These are phyloP conservation scores for Neobulgaria alba DNA, from an alignment of 2,329 filamentous ascomycete genomes.

Conservation along the genomic window DNA sequence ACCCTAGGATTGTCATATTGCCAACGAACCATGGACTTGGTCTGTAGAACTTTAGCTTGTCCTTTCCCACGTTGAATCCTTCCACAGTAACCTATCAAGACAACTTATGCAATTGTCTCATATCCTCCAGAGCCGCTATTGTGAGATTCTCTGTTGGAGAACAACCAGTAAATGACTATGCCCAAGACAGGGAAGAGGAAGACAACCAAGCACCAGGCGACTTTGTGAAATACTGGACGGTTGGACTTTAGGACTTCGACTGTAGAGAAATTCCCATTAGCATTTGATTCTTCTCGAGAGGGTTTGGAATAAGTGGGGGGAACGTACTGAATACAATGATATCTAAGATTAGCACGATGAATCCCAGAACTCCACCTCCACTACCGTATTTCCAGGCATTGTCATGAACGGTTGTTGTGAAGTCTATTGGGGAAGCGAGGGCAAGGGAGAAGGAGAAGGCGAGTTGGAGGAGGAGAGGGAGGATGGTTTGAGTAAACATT, in stretches of 20 bases:
- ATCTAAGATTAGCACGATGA: slow-evolving; percentile 53
- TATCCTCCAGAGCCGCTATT: slow-evolving; percentile 42
- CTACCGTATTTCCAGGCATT: slow-evolving; percentile 50
- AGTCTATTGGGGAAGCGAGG: slow-evolving; percentile 2
- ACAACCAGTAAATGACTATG: slow-evolving; percentile 54
- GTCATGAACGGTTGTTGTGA: slow-evolving; percentile 14
- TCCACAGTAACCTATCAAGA: too few species aligned
- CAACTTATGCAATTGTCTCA: slow-evolving; percentile 33
- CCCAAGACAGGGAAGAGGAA: slow-evolving; percentile 57
- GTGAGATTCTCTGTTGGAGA: slow-evolving; percentile 51
- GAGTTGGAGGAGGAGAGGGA: background rate
- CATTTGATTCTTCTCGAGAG: too few species aligned
- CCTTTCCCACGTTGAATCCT: too few species aligned
- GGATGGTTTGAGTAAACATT: background rate
- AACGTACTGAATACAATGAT: slow-evolving; percentile 53
- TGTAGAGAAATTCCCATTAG: slow-evolving; percentile 25
- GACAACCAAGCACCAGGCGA: slow-evolving; percentile 54
- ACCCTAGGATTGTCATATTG: too few species aligned
- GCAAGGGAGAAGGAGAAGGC: slow-evolving; percentile 5
- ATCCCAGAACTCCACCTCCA: slow-evolving; percentile 52
- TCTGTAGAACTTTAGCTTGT: too few species aligned
- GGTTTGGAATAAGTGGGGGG: background rate
- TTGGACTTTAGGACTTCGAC: slow-evolving; percentile 58
- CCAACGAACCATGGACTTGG: too few species aligned
- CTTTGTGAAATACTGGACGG: slow-evolving; percentile 47